These are phyloP conservation scores for Lepidium campestre DNA, from an alignment of 441 rosid species.

Conservation along the genomic window DNA sequence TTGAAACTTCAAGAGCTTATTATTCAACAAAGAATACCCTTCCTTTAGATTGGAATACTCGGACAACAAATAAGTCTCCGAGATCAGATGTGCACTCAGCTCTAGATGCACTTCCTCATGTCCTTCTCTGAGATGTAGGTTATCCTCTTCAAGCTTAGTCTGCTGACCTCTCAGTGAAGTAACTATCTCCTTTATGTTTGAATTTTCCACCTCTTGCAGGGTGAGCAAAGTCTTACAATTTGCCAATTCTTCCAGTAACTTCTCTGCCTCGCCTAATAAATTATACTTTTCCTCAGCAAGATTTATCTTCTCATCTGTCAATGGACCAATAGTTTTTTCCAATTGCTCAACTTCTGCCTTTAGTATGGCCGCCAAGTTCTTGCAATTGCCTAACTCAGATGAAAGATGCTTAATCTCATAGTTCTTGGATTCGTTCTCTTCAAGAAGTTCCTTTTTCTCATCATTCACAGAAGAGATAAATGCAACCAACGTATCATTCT, in stretches of 20 bases:
- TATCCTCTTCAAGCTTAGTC: conserved; percentile 58
- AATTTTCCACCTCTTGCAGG: conserved; percentile 51
- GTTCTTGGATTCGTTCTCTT: conserved; percentile 40
- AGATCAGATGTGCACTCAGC: conserved; percentile 37
- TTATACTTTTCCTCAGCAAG: conserved; percentile 45
- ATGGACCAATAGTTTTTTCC: conserved; percentile 37
- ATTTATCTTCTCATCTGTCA: conserved; percentile 46
- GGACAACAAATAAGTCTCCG: conserved; percentile 34
- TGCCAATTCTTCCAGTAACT: conserved; percentile 51
- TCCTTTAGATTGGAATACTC: conserved; percentile 43
- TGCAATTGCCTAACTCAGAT: conserved; percentile 47
- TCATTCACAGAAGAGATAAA: conserved; percentile 43
- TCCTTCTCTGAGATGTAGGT: conserved; percentile 40
- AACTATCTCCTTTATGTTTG: conserved; percentile 40
- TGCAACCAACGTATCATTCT: conserved; percentile 50
- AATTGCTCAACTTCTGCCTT: conserved; percentile 55
- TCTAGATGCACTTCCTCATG: conserved; percentile 34
- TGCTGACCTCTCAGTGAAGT: conserved; percentile 37
- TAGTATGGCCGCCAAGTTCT: conserved; percentile 37
- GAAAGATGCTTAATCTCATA: conserved; percentile 52
- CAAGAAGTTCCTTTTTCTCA: conserved; percentile 47
- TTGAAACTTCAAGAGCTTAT: conserved; percentile 45
- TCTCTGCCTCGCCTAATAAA: conserved; percentile 45
- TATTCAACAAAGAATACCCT: conserved; percentile 35
- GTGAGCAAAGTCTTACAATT: conserved; percentile 47